These are phyloP conservation scores for Fibroporia radiculosa DNA, from an alignment of 768 basidiomycete genomes.

Conservation along the genomic window DNA sequence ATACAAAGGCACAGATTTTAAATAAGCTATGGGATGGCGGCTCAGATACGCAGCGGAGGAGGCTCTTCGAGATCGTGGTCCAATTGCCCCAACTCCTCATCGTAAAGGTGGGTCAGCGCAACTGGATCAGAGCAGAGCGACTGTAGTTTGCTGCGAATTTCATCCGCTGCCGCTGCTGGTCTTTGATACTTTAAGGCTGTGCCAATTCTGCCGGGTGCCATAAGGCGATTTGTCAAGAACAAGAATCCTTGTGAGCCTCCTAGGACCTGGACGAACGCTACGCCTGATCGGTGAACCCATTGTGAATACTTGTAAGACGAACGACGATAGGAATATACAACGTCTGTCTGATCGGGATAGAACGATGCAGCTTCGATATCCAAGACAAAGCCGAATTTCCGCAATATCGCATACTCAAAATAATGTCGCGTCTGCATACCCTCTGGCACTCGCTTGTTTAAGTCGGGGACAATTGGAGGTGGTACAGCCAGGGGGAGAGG, in stretches of 20 bases:
- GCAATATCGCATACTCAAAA: conserved; percentile 75
- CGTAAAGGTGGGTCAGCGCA: conserved; percentile 59
- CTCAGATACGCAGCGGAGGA: conserved; percentile 40
- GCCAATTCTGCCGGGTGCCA: conserved; percentile 62
- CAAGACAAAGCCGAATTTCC: conserved; percentile 73
- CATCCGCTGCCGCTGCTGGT: conserved; percentile 52
- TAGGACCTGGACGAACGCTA: conserved; percentile 84
- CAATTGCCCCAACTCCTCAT: conserved; percentile 54
- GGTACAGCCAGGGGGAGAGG: conserved; percentile 71
- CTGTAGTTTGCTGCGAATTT: conserved; percentile 51
- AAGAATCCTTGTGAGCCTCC: conserved; percentile 75
- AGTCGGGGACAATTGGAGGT: conserved; percentile 63
- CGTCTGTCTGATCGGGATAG: conserved; percentile 78
- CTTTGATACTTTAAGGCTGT: conserved; percentile 42
- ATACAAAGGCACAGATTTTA: conserved; percentile 4
- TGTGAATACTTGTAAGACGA: conserved; percentile 75
- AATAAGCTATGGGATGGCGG: not conserved
- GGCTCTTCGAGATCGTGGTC: conserved; percentile 42
- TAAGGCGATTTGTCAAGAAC: conserved; percentile 84
- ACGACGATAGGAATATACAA: conserved; percentile 85
- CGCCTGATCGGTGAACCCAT: conserved; percentile 85
- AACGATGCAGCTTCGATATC: conserved; percentile 73
- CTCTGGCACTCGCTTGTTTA: conserved; percentile 61
- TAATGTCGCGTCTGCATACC: conserved; percentile 60
- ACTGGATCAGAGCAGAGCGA: conserved; percentile 57